Base-by-base conservation (phyloP, 441 rosid species). In the Euphorbia corollata region DNA sequence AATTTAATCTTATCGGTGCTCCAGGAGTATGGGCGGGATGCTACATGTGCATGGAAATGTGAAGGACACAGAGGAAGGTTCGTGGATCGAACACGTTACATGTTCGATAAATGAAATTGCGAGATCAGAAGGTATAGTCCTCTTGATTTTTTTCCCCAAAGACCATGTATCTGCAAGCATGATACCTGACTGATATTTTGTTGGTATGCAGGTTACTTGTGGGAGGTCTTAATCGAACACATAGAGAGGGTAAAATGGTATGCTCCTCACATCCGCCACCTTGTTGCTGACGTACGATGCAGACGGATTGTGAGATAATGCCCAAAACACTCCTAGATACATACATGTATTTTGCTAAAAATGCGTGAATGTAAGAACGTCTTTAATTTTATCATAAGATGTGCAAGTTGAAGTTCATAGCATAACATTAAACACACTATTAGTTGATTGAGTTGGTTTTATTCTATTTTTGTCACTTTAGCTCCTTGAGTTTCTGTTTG, bases 171-270 rank as follows among this genome's bases (percentile, higher is more conserved):
- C 0, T 45, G 32, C 32, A 10, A 9, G 50, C 16, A 45, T 27
- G 34, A 48, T n/a, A 48, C 65, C 71, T 59, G 47, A 6, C 10
- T 39, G 45, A 6, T 39, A 39, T 39, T 39, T 70, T 63, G n/a
- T n/a, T n/a, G n/a, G n/a, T n/a, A n/a, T 68, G 30, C 80, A 93
- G 98, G 97, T 66, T 83, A 58, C 68, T 34, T 74, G 72, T 90
- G 97, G 98, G 96, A 84, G 73, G 85, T 93, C 18, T 73, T 75
- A 2, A 61, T 86, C 27, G 87, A 86, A 51, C 96, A 82, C 66
- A 72, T 93, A 64, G 96, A 90, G 83, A 87, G 87, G 72, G 98
- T 93, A 67, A 90, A 93, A 81, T 88, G 96, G 97, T 88, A 93
- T 13, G 95, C 95, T 7, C 97, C 98, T 5, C 90, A 87, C 69